These are phyloP conservation scores for Chrysochromulina parva DNA, from an alignment of 78 protist species.

Conservation along the genomic window DNA sequence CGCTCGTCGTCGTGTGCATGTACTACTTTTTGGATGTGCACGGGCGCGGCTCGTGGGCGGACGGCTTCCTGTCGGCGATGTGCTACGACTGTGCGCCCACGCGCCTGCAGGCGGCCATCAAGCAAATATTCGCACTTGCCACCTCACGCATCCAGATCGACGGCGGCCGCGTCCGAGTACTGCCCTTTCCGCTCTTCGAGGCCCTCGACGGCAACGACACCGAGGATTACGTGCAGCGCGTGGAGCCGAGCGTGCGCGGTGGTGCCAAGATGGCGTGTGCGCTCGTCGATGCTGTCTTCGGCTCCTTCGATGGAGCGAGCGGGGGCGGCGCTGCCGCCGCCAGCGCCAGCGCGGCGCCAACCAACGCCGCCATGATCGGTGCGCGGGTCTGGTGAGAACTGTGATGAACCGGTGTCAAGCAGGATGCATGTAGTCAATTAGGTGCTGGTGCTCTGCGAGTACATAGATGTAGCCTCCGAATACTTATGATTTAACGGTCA, in stretches of 20 bases:
- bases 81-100: neutral
- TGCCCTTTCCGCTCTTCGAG: neutral
- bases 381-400: too few species aligned
- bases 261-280: constrained; percentile 34
- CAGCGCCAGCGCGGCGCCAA: too few species aligned
- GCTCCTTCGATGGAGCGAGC: too few species aligned
- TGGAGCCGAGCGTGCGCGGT: constrained; percentile 35
- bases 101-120: constrained; percentile 15
- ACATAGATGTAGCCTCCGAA: too few species aligned
- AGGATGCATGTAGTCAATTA: too few species aligned
- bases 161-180: neutral
- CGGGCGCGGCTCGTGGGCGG: constrained; percentile 29
- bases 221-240: constrained; percentile 38
- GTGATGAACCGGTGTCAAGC: too few species aligned
- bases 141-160: neutral
- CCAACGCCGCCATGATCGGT: too few species aligned
- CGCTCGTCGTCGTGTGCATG: constrained; percentile 36
- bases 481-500: too few species aligned
- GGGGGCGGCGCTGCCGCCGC: too few species aligned
- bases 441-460: too few species aligned
- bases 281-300: neutral
- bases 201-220: constrained; percentile 34
- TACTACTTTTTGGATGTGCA: constrained; percentile 11
- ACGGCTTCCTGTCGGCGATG: neutral
- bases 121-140: neutral